Conservation (phyloP, 2,329 filamentous ascomycete species). For the Phaeomoniella chlamydospora region DNA sequence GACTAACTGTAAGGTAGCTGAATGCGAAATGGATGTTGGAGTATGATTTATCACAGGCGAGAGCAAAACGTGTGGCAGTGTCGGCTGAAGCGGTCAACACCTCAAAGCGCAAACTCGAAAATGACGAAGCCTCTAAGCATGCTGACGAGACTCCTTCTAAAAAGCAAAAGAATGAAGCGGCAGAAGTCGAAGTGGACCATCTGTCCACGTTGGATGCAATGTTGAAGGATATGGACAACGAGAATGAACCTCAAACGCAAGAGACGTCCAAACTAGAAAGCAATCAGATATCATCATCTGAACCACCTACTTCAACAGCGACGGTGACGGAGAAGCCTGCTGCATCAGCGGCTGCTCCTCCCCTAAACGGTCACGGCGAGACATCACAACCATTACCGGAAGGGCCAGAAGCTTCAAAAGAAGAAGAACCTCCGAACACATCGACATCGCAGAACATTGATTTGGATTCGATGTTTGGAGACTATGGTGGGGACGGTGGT, state of each 20-base stretch:
- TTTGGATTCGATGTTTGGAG: conserved; percentile 24
- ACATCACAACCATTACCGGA: not conserved
- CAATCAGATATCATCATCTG: not conserved
- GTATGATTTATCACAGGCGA: conserved; percentile 9
- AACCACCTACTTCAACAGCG: not conserved
- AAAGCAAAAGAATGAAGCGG: not conserved
- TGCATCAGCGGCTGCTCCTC: conserved; percentile 4
- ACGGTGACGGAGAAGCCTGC: not conserved
- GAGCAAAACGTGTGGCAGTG: conserved; percentile 7
- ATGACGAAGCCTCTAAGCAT: not conserved
- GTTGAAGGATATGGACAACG: not conserved
- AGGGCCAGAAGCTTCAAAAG: conserved; percentile 1
- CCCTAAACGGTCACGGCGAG: conserved; percentile 10
- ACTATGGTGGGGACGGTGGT: conserved; percentile 12
- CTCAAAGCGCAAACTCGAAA: conserved; percentile 1
- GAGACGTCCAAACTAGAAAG: no score
- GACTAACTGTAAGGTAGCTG: conserved; percentile 3
- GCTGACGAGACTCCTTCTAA: not conserved
- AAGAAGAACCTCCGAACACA: conserved; percentile 8
- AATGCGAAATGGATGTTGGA: conserved; percentile 13
- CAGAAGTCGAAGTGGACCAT: not conserved
- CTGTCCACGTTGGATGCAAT: not conserved
- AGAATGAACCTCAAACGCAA: not conserved
- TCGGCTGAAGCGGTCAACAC: not conserved
- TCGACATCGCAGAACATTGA: conserved; percentile 17